Base-by-base conservation (phyloP, 1,284 basidiomycete species). In the Athelia sp. region DNA sequence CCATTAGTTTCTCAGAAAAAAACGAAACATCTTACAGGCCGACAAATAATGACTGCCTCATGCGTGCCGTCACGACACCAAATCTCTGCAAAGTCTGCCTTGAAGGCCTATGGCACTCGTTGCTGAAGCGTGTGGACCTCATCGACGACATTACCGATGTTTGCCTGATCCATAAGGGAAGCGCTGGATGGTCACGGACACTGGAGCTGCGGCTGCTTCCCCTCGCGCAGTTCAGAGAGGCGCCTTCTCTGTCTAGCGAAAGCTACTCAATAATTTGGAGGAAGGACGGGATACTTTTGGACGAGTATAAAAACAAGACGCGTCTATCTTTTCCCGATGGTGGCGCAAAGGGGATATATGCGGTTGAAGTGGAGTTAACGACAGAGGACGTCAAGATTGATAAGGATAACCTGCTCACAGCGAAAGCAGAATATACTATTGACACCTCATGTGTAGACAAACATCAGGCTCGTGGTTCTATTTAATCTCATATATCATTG, bases 1-100 rank as follows among this genome's bases (percentile, higher is more conserved):
- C 21, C 32, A 45, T 47, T 51, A 87, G 82, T 18, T 87, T 74
- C 60, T 82, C 82, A 1, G 68, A 78, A 22, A 64, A 66, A 45
- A 87, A 89, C 55, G 61, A 65, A 49, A 87, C 84, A 0, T 75
- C 77, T 2, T 89, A 84, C 63, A 76, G 86, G 15, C 87, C 87
- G 32, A 92, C 89, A 2, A 90, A 92, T 58, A 85, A 90, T 57
- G 85, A 82, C 59, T 93, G 90, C 60, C 76, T 93, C 47, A 93
- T 93, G 90, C 83, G 90, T 24, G 72, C 74, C 44, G 84, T 90
- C 45, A 84, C 76, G 29, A 73, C 75, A 0, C 79, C 82, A 57
- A 80, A 82, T 57, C 90, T 92, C 63, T 92, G 90, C 68, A 78
- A 74, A 49, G 84, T 83, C 43, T 93, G 90, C 63, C 63, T 78